phyloP scores from a whole-genome alignment of 2,329 filamentous ascomycete genomes.

The Zalaria obscura region DNA sequence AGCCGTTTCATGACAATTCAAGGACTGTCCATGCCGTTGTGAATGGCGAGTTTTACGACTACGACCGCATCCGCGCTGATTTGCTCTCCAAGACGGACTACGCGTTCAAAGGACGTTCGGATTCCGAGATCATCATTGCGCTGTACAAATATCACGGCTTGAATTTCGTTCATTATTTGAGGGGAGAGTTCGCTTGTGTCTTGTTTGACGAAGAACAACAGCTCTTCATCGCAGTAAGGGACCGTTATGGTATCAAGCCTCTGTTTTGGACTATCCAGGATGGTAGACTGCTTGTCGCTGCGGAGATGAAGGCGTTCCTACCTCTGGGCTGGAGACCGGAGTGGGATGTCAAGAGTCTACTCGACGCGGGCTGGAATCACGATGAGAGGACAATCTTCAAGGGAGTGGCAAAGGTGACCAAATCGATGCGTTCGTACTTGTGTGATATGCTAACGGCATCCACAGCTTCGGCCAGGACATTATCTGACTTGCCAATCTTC shows the following conservation, averaged over 20 bases:
- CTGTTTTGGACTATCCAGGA: conserved; percentile 34
- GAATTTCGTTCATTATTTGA: conserved; percentile 30
- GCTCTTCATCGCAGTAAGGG: conserved; percentile 33
- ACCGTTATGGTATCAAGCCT: conserved; percentile 45
- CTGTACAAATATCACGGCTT: conserved; percentile 36
- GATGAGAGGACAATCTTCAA: conserved; percentile 37
- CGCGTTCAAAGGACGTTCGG: conserved; percentile 31
- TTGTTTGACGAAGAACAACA: conserved; percentile 33
- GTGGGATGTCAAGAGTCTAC: conserved; percentile 37
- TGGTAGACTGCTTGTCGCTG: conserved; percentile 31
- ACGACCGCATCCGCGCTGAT: conserved; percentile 28
- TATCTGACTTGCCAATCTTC: conserved; percentile 27
- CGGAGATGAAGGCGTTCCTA: conserved; percentile 41
- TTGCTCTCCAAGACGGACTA: conserved; percentile 23
- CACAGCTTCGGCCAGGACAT: conserved; percentile 29
- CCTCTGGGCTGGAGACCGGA: conserved; percentile 34
- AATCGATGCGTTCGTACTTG: neutral
- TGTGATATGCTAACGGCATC: neutral
- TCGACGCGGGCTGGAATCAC: conserved; percentile 28
- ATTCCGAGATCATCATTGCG: conserved; percentile 39
- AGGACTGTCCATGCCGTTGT: conserved; percentile 39
- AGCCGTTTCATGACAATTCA: conserved; percentile 27
- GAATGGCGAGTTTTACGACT: conserved; percentile 46
- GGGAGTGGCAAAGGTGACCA: conserved; percentile 27
- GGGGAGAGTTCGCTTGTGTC: conserved; percentile 41